Conservation (phyloP, 768 basidiomycete genomes). For the Tephrocybe sp. region DNA sequence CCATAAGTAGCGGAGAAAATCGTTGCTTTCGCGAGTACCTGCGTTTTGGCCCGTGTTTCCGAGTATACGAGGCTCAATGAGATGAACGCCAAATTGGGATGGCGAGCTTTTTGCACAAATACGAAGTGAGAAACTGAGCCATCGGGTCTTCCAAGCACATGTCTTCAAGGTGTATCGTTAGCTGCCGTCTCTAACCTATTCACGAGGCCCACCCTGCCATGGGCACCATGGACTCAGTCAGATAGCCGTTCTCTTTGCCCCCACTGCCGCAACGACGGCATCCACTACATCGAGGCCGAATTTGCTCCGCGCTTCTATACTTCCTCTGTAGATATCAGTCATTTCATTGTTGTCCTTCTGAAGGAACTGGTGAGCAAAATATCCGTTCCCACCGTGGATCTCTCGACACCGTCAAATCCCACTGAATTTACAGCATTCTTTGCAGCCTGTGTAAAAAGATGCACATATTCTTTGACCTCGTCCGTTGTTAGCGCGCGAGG, state of each 20-base stretch:
- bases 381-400: constrained; percentile 47
- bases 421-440: constrained; percentile 52
- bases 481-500: constrained; percentile 43
- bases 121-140: constrained; percentile 55
- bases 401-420: constrained; percentile 68
- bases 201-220: constrained; percentile 38
- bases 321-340: constrained; percentile 69
- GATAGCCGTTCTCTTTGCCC: constrained; percentile 52
- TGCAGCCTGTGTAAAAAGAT: constrained; percentile 53
- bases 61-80: constrained; percentile 38
- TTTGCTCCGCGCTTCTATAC: constrained; percentile 55
- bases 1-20: constrained; percentile 49
- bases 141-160: constrained; percentile 57
- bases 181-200: too few species aligned
- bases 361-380: constrained; percentile 63
- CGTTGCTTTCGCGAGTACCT: constrained; percentile 30
- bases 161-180: constrained; percentile 23
- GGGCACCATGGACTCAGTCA: constrained; percentile 57
- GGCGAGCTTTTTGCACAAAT: constrained; percentile 31
- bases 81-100: constrained; percentile 54
- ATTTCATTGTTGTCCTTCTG: constrained; percentile 55
- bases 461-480: constrained; percentile 51
- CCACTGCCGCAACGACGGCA: constrained; percentile 51
- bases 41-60: constrained; percentile 13
- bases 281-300: constrained; percentile 58